Conservation (phyloP, 768 basidiomycete species). For the Mrakia hoshinonis region DNA sequence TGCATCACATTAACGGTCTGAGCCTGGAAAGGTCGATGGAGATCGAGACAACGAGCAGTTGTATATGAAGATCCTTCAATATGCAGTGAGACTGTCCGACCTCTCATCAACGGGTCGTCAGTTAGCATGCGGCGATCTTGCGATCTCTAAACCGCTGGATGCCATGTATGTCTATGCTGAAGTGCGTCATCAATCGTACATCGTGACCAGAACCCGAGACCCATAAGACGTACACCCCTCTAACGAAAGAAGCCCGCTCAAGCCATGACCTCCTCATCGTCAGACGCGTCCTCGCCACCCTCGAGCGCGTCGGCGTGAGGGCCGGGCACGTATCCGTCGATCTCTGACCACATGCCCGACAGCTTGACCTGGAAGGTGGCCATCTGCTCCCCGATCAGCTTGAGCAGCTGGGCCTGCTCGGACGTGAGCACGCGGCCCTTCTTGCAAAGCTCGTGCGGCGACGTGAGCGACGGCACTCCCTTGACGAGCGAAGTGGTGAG, state of each 20-base stretch:
- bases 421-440: conserved; percentile 66
- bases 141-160: too few relatives aligned
- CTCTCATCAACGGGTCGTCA: too few relatives aligned
- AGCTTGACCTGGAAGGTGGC: conserved; percentile 43
- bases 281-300: background rate
- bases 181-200: background rate
- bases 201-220: background rate
- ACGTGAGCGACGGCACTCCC: conserved; percentile 72
- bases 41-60: too few relatives aligned
- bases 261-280: background rate
- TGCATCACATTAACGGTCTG: too few relatives aligned
- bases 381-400: conserved; percentile 82
- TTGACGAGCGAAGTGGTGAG: conserved; percentile 68
- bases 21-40: too few relatives aligned
- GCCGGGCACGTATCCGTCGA: conserved; percentile 16
- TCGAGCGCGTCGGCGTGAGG: conserved; percentile 15
- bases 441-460: conserved; percentile 72
- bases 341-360: conserved; percentile 22
- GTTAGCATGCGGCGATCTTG: too few relatives aligned
- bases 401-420: conserved; percentile 87
- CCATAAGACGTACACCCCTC: background rate
- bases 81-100: too few relatives aligned
- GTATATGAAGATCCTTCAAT: too few relatives aligned
- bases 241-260: background rate
- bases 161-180: background rate